Base-by-base conservation (phyloP, 345 rosid species). In the Barbarea vulgaris region DNA sequence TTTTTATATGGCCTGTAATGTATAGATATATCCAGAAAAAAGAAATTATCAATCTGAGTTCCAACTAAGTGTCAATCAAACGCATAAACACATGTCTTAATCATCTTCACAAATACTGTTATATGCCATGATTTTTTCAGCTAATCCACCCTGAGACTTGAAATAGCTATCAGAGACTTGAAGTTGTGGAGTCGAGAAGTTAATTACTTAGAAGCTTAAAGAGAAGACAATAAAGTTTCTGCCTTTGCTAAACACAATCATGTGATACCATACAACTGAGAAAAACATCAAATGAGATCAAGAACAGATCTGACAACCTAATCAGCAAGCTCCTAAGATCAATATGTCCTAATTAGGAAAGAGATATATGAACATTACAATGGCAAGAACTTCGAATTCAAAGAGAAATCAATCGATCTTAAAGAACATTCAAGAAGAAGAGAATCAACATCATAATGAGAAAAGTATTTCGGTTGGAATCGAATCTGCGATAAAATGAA, bases 41-140 rank as follows among this genome's bases (percentile, higher is more conserved):
- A 65, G 44, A 31, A 12, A 47, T 73, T 53, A 73, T 64, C 50
- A 46, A 56, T 44, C 52, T 58, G 22, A 34, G 48, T 44, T 57
- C 56, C 54, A 37, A 65, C 11, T 25, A 25, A 61, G 60, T 18
- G 4, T 2, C 47, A 42, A 19, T 12, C 24, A 60, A 60, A 33
- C 15, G 15, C 30, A 72, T 51, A 72, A 15, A 44, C 19, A 54
- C 51, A 34, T 63, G 22, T 14, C 46, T 44, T 41, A 53, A 5
- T 7, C n/a, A 73, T 73, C 64, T 15, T 57, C 34, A 9, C 36
- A 59, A 39, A 25, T 5, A 52, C 22, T 67, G 60, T 9, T 67
- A 17, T 53, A 10, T 37, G 36, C 51, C 51, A 53, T 36, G 27
- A 10, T 4, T 36, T 60, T 60, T 7, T 21, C 6, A 19, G 31